A percentile compares a stretch with the other conserved stretches of the same genome.
These are phyloP conservation scores for Wickerhamomyces strasburgensis DNA, from an alignment of 805 yeast genomes.

Conservation along the genomic window DNA sequence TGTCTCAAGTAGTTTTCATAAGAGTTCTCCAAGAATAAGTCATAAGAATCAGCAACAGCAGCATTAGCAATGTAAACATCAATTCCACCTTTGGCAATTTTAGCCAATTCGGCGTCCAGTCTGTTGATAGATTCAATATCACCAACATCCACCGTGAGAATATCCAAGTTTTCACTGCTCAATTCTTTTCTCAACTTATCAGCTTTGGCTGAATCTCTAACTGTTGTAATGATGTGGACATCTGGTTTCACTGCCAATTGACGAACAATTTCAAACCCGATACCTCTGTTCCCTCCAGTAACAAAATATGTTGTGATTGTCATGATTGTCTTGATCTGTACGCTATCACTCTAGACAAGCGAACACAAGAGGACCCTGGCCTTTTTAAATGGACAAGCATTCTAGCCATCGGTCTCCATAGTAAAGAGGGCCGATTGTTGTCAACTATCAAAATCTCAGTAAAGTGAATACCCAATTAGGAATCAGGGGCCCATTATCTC, in stretches of 20 bases:
- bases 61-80: conserved; percentile 14
- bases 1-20: neutral
- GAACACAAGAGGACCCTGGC: too few species aligned
- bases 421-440: too few species aligned
- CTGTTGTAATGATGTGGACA: neutral
- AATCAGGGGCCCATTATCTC: too few species aligned
- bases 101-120: conserved; percentile 5
- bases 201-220: neutral
- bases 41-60: conserved; percentile 4
- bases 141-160: conserved; percentile 8
- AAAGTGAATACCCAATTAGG: too few species aligned
- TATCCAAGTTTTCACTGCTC: too few species aligned
- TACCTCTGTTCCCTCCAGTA: conserved; percentile 11
- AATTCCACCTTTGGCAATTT: conserved; percentile 9
- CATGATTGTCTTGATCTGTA: too few species aligned
- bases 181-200: too few species aligned
- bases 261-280: conserved; percentile 4
- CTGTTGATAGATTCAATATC: conserved; percentile 5
- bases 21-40: neutral
- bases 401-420: too few species aligned
- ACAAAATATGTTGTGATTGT: neutral
- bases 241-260: neutral
- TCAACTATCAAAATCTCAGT: too few species aligned
- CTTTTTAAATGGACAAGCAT: too few species aligned
- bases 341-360: too few species aligned